Percentiles rank a stretch among this genome's conserved stretches.
Evolutionary conservation across 768 basidiomycete genomes (phyloP).

Genomic region (Auriscalpium microsporum): DNA sequence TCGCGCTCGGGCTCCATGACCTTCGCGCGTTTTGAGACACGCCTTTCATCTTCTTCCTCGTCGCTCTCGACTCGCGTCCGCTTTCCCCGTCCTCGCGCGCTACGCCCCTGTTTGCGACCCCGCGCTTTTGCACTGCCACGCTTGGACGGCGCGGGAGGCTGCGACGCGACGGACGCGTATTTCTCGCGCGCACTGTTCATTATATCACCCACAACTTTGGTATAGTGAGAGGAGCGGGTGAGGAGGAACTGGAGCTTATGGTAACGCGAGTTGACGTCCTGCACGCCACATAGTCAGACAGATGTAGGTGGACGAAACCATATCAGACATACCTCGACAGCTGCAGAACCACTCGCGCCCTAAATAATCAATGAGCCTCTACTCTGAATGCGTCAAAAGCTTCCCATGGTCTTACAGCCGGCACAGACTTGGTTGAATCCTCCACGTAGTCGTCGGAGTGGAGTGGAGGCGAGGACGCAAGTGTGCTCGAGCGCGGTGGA

Average conservation of each 20-base stretch:
- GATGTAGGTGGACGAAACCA: no score
- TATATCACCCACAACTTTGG: slow-evolving; percentile 56
- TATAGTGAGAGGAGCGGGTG: slow-evolving; percentile 70
- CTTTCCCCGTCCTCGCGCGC: slow-evolving; percentile 6
- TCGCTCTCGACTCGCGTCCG: slow-evolving; percentile 4
- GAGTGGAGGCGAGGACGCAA: background rate
- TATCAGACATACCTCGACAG: no score
- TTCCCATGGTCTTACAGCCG: background rate
- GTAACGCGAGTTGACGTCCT: slow-evolving; percentile 34
- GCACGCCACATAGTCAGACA: no score
- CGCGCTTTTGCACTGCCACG: background rate
- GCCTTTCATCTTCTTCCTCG: slow-evolving; percentile 13
- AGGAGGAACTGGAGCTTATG: slow-evolving; percentile 56
- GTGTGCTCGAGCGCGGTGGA: background rate
- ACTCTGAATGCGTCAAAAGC: background rate
- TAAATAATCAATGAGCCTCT: background rate
- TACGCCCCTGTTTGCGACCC: background rate
- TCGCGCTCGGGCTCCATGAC: background rate
- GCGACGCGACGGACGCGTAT: slow-evolving; percentile 5
- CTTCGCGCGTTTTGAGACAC: slow-evolving; percentile 19
- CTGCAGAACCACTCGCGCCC: no score
- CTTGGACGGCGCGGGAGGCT: slow-evolving; percentile 11
- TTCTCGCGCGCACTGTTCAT: slow-evolving; percentile 44
- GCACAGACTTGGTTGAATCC: background rate
- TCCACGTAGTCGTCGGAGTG: background rate